phyloP scores from a whole-genome alignment of 306 rosid genomes.

The Potentilla sterilis region DNA sequence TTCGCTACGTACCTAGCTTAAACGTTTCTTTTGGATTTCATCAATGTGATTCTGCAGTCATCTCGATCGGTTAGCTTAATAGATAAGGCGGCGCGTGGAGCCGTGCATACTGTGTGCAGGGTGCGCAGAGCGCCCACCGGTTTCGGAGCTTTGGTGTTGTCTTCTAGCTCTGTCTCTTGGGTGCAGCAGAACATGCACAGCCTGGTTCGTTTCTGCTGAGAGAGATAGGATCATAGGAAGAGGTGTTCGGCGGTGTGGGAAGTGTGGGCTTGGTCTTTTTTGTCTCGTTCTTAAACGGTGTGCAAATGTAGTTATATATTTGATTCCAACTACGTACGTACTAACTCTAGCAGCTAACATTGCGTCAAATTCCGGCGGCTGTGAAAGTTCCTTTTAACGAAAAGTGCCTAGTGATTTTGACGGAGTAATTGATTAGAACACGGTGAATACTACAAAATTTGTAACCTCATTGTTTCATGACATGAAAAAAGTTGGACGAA shows the following conservation, averaged over 20 bases:
- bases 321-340: not conserved
- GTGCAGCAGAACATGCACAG: constrained; percentile 7
- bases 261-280: not conserved
- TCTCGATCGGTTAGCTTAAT: not conserved
- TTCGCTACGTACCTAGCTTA: not conserved
- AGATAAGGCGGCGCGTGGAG: not conserved
- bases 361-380: not conserved
- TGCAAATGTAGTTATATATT: not conserved
- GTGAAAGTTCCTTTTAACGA: not conserved
- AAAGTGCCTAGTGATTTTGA: not conserved
- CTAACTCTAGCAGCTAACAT: constrained; percentile 6
- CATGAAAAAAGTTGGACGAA: not conserved
- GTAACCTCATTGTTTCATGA: not conserved
- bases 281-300: not conserved
- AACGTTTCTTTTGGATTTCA: not conserved
- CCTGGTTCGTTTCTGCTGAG: not conserved
- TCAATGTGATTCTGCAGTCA: not conserved
- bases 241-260: not conserved
- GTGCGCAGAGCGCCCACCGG: not conserved
- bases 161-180: not conserved
- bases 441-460: not conserved
- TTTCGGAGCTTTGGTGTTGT: not conserved
- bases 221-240: not conserved
- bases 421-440: not conserved
- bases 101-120: not conserved